Percentiles rank a stretch among this genome's conserved stretches.
These are phyloP conservation scores for Tuber aestivum DNA, from an alignment of 495 filamentous ascomycete species.

Conservation along the genomic window DNA sequence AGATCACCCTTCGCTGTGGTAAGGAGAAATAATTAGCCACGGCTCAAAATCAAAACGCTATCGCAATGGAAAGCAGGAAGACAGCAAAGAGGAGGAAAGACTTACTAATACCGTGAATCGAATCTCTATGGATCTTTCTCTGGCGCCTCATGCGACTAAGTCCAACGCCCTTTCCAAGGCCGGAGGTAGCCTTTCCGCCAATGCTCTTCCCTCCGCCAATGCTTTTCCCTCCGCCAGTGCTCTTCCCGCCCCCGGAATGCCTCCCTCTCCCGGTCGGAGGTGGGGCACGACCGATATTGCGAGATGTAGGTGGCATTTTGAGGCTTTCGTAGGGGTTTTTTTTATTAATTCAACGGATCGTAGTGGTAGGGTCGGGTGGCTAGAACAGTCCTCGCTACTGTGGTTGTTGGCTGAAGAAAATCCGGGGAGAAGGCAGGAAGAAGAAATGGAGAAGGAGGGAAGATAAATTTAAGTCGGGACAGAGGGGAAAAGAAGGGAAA, in stretches of 20 bases:
- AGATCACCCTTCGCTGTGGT: conserved; percentile 58
- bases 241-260: no score
- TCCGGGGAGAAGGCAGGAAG: neutral
- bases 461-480: neutral
- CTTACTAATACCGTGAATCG: conserved; percentile 61
- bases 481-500: neutral
- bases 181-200: conserved; percentile 25
- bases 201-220: conserved; percentile 26
- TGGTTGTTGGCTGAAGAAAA: neutral
- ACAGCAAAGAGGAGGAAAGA: conserved; percentile 13
- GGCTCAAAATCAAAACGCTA: neutral
- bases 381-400: neutral
- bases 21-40: conserved; percentile 19
- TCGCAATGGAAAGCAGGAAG: neutral
- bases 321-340: neutral
- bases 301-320: neutral
- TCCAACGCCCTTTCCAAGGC: conserved; percentile 24
- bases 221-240: conserved; percentile 26
- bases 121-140: conserved; percentile 59
- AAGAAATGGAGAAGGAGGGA: neutral
- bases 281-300: neutral
- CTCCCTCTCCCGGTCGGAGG: conserved; percentile 31
- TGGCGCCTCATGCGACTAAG: conserved; percentile 20
- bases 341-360: neutral
- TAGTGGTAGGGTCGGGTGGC: neutral